A percentile compares a stretch with the other conserved stretches of the same genome.
Conservation (phyloP, 2,329 filamentous ascomycete genomes). For the Alternaria brassicae region DNA sequence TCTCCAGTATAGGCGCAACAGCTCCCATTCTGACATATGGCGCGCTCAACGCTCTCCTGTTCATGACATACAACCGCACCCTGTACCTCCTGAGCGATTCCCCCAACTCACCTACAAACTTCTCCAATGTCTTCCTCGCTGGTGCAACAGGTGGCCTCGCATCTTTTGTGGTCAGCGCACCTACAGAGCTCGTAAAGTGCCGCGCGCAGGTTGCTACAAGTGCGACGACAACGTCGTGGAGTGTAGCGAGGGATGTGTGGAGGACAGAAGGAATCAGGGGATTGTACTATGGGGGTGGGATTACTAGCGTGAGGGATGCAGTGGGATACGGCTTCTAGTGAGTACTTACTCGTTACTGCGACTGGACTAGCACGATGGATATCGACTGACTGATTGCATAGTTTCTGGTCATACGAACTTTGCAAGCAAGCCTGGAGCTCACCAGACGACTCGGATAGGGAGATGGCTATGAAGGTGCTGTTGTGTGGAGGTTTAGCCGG, state of each 20-base stretch:
- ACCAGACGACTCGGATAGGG: slow-evolving; percentile 54
- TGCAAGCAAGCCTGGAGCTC: slow-evolving; percentile 66
- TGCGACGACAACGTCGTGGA: slow-evolving; percentile 61
- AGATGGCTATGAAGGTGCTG: slow-evolving; percentile 68
- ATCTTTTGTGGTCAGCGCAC: slow-evolving; percentile 84
- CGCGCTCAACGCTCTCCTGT: slow-evolving; percentile 87
- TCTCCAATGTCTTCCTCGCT: slow-evolving; percentile 76
- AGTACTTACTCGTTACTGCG: slow-evolving; percentile 28
- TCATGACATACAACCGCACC: slow-evolving; percentile 89
- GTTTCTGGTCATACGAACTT: slow-evolving; percentile 89
- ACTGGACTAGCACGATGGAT: background rate
- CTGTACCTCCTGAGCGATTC: slow-evolving; percentile 64
- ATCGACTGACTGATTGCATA: slow-evolving; percentile 32
- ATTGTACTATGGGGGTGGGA: slow-evolving; percentile 78
- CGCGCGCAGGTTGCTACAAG: slow-evolving; percentile 72
- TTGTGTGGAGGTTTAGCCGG: slow-evolving; percentile 88
- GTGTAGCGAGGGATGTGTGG: slow-evolving; percentile 68
- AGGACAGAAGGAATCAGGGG: slow-evolving; percentile 68
- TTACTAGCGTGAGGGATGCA: slow-evolving; percentile 84
- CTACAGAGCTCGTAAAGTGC: slow-evolving; percentile 91
- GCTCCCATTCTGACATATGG: slow-evolving; percentile 90
- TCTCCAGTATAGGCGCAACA: slow-evolving; percentile 67
- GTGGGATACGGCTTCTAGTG: slow-evolving; percentile 96
- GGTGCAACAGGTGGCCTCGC: slow-evolving; percentile 83
- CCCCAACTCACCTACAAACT: slow-evolving; percentile 48